These are phyloP conservation scores for Fusarium tricinctum DNA, from an alignment of 2,329 filamentous ascomycete species.

Conservation along the genomic window DNA sequence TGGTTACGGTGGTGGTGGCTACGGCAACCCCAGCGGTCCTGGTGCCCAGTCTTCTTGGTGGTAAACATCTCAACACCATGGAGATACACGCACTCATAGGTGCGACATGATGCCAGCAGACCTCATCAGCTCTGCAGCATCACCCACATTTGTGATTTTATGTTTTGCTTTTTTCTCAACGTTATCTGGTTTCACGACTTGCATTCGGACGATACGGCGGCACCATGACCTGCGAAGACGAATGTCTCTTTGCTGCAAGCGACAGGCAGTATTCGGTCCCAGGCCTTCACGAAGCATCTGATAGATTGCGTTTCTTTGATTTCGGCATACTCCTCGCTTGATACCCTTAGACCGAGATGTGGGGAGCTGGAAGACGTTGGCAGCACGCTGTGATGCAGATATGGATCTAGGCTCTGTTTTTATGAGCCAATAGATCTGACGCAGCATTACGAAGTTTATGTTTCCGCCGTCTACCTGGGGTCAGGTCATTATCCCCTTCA, in stretches of 20 bases:
- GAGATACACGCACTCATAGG: slow-evolving; percentile 17
- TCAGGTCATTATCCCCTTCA: slow-evolving; percentile 43
- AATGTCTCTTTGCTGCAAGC: slow-evolving; percentile 53
- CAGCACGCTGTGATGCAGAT: slow-evolving; percentile 55
- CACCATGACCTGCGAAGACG: slow-evolving; percentile 59
- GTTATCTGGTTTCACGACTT: slow-evolving; percentile 51
- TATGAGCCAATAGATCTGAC: slow-evolving; percentile 52
- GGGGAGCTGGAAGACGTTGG: slow-evolving; percentile 57
- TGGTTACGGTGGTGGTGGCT: slow-evolving; percentile 62
- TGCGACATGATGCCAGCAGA: slow-evolving; percentile 44
- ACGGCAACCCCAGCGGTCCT: slow-evolving; percentile 78
- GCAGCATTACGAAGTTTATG: slow-evolving; percentile 56
- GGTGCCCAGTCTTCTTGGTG: slow-evolving; percentile 79
- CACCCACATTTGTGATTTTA: slow-evolving; percentile 45
- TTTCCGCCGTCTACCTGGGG: slow-evolving; percentile 57
- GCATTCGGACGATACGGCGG: slow-evolving; percentile 57
- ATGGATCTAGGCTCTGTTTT: slow-evolving; percentile 50
- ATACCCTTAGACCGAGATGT: slow-evolving; percentile 62
- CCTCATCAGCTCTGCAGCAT: slow-evolving; percentile 33
- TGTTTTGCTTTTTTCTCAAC: slow-evolving; percentile 45
- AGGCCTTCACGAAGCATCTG: slow-evolving; percentile 60
- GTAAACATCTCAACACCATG: slow-evolving; percentile 58
- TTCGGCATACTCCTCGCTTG: slow-evolving; percentile 60
- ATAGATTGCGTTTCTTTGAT: slow-evolving; percentile 63
- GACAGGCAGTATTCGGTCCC: slow-evolving; percentile 55